Conservation (phyloP, 2,329 filamentous ascomycete species). For the Neopestalotiopsis clavispora region DNA sequence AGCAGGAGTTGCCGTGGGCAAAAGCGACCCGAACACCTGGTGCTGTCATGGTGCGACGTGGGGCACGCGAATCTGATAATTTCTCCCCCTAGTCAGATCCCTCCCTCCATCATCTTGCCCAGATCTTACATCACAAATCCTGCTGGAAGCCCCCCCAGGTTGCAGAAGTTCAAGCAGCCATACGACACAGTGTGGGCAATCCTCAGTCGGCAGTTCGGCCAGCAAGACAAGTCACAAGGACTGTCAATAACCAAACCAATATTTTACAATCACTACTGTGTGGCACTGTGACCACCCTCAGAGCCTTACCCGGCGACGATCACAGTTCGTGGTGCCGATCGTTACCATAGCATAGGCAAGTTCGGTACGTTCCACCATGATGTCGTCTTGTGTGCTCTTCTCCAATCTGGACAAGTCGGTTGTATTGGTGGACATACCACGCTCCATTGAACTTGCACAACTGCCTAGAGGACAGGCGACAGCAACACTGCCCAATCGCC, state of each 20-base stretch:
- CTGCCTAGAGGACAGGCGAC: slow-evolving; percentile 42
- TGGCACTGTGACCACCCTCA: not conserved
- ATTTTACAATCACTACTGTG: not conserved
- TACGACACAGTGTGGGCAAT: not conserved
- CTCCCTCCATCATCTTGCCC: not conserved
- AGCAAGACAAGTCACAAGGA: not conserved
- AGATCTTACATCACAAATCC: slow-evolving; percentile 4
- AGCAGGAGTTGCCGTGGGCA: not conserved
- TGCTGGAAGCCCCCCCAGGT: not conserved
- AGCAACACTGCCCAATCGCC: slow-evolving; percentile 35
- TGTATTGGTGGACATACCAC: slow-evolving; percentile 71
- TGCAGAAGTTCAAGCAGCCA: not conserved
- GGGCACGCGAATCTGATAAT: slow-evolving; percentile 4
- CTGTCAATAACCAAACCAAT: not conserved
- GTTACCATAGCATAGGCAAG: not conserved
- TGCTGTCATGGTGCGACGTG: not conserved
- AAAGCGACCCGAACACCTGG: not conserved
- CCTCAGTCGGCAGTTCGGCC: not conserved
- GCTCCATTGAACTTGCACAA: slow-evolving; percentile 72
- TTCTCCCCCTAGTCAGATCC: not conserved
- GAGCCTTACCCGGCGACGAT: not conserved
- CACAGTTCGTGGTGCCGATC: not conserved
- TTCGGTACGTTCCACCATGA: slow-evolving; percentile 11
- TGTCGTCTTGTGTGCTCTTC: slow-evolving; percentile 53
- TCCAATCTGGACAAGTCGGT: slow-evolving; percentile 54